Conservation (phyloP, 306 rosid genomes). For the Corylus americana region DNA sequence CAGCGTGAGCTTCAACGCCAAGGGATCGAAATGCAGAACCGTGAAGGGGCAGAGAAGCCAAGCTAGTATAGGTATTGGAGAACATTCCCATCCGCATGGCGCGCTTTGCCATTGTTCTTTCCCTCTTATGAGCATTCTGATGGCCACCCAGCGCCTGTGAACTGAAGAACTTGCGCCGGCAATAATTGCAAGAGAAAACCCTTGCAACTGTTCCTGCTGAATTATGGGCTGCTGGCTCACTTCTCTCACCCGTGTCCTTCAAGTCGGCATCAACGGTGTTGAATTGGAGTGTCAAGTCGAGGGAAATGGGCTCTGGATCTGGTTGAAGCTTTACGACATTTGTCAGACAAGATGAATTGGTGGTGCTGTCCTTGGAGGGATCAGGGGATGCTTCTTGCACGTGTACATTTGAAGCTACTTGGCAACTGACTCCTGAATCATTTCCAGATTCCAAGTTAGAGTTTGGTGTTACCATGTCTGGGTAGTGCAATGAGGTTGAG, state of each 20-base stretch:
- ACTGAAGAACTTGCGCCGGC: conserved; percentile 81
- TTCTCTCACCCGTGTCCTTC: conserved; percentile 45
- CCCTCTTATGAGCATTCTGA: conserved; percentile 92
- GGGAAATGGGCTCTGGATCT: conserved; percentile 47
- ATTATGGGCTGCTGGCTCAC: conserved; percentile 41
- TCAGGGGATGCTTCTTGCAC: conserved; percentile 51
- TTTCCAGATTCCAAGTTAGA: conserved; percentile 60
- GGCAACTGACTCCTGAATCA: conserved; percentile 45
- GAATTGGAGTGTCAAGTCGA: conserved; percentile 63
- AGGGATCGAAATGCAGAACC: conserved; percentile 78
- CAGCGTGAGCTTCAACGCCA: conserved; percentile 72
- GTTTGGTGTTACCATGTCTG: conserved; percentile 58
- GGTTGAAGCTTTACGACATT: conserved; percentile 38
- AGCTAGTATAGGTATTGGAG: conserved; percentile 59
- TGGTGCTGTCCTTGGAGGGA: conserved; percentile 49
- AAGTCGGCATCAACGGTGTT: conserved; percentile 37
- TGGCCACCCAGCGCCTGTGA: conserved; percentile 95
- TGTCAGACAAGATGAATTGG: conserved; percentile 57
- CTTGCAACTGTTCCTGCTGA: conserved; percentile 47
- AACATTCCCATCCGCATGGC: conserved; percentile 80
- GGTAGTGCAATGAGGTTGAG: conserved; percentile 17
- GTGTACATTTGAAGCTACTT: conserved; percentile 41
- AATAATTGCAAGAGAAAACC: conserved; percentile 86
- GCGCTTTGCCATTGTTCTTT: conserved; percentile 86
- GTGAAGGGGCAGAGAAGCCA: conserved; percentile 82